Percentiles rank a stretch among this genome's conserved stretches.
phyloP scores from a whole-genome alignment of 148 eudicot genomes.

The Chenopodium suecicum region DNA sequence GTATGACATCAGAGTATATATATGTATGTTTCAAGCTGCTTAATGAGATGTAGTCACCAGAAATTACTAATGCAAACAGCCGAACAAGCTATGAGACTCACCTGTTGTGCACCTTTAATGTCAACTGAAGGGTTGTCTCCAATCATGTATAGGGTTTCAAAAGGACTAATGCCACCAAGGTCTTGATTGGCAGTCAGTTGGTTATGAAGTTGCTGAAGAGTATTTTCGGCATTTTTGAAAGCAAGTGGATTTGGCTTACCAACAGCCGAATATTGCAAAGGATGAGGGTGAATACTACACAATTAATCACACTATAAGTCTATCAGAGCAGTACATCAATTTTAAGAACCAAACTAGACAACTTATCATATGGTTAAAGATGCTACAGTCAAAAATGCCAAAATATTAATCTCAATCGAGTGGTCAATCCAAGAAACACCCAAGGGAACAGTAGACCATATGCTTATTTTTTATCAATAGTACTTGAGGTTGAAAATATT shows the following conservation, averaged over 20 bases:
- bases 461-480: not conserved
- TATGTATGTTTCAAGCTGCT: not conserved
- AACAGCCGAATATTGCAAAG: slow-evolving; percentile 69
- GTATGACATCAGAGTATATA: not conserved
- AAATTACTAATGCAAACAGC: not conserved
- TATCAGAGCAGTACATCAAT: not conserved
- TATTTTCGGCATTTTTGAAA: slow-evolving; percentile 74
- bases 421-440: not conserved
- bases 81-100: slow-evolving; percentile 22
- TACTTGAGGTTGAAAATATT: not conserved
- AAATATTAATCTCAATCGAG: not conserved
- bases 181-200: slow-evolving; percentile 20
- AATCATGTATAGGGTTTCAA: slow-evolving; percentile 79
- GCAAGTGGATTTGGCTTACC: slow-evolving; percentile 86
- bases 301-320: not conserved
- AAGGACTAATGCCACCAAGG: slow-evolving; percentile 32
- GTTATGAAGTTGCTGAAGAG: slow-evolving; percentile 38
- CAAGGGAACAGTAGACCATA: not conserved
- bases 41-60: not conserved
- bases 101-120: slow-evolving; percentile 89
- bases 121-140: slow-evolving; percentile 96
- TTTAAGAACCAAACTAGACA: not conserved
- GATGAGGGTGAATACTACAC: slow-evolving; percentile 76
- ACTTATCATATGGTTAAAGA: not conserved
- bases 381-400: not conserved